Conservation (phyloP, 2,329 filamentous ascomycete genomes). For the Xylariaceae sp. region DNA sequence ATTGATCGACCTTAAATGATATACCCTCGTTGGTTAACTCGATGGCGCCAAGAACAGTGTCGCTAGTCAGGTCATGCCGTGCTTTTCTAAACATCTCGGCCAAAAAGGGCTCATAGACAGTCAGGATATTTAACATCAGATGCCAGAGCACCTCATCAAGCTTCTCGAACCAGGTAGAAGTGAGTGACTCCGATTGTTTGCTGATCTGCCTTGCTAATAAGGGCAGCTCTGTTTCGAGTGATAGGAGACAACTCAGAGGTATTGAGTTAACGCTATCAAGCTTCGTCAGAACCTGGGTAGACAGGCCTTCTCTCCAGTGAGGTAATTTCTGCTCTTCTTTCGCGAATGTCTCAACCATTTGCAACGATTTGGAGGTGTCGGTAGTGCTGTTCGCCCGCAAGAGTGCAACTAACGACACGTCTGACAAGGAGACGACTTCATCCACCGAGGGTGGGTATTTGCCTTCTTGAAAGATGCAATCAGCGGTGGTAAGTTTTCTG, state of each 20-base stretch:
- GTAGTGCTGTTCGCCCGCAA: slow-evolving; percentile 41
- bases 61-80: slow-evolving; percentile 22
- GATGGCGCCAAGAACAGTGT: slow-evolving; percentile 17
- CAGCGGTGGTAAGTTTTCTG: slow-evolving; percentile 48
- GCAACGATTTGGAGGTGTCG: slow-evolving; percentile 40
- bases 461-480: slow-evolving; percentile 27
- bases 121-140: slow-evolving; percentile 42
- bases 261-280: slow-evolving; percentile 50
- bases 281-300: slow-evolving; percentile 52
- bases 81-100: slow-evolving; percentile 27
- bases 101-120: slow-evolving; percentile 37
- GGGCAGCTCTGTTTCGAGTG: slow-evolving; percentile 63
- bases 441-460: slow-evolving; percentile 25
- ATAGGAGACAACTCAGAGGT: slow-evolving; percentile 55
- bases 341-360: slow-evolving; percentile 47
- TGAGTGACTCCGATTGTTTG: slow-evolving; percentile 46
- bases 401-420: slow-evolving; percentile 40
- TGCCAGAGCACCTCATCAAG: slow-evolving; percentile 47
- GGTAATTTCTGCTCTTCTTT: slow-evolving; percentile 23
- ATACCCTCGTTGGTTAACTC: slow-evolving; percentile 27
- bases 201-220: slow-evolving; percentile 54
- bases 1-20: slow-evolving; percentile 25
- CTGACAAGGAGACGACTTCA: slow-evolving; percentile 48
- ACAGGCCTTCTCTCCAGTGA: slow-evolving; percentile 43
- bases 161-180: slow-evolving; percentile 45